Base-by-base conservation (phyloP, 1,139 yeast genomes). In the Geotrichum australiense region DNA sequence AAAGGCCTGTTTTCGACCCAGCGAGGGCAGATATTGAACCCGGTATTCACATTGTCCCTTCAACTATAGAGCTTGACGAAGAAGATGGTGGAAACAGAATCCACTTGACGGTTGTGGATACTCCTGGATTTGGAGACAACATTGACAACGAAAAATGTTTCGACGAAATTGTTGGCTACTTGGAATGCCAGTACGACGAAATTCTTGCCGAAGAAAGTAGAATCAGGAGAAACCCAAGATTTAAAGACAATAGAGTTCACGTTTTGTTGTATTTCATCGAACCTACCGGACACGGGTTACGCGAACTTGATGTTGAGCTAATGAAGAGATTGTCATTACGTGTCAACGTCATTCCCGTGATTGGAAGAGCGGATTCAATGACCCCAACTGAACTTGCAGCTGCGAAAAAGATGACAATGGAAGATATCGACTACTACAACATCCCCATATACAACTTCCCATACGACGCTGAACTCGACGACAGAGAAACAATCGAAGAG, bases 191-290 rank as follows among this genome's bases (percentile, higher is more conserved):
- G 61, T 86, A 82, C 61, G 96, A 89, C 63, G 87, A 85, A 56
- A 89, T 87, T 37, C 69, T 89, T 54, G 80, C 91, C 12, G 96
- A 89, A 62, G 96, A 89, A 61, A 81, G 94, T 22, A 73, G 94
- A 53, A 84, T 89, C 53, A 79, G 86, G 64, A 78, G 97, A 66
- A 80, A 80, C 59, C 89, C 89, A 3, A 63, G 87, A 38, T 80
- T 80, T 55, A 72, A 73, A 47, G 91, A 80, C 59, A 78, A 80
- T 28, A 66, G 86, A 48, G 84, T 80, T 34, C 89, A 80, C 54
- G 83, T 70, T 15, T 67, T 81, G 59, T 64, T 80, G 45, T 80
- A 80, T 59, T 78, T 80, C 53, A 75, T 80, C 48, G 72, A 77
- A 25, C 78, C 86, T 28, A 78, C 83, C 1, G 86, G 87, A 42